These are phyloP conservation scores for Elsinoe necatrix DNA, from an alignment of 2,329 filamentous ascomycete genomes.

Conservation along the genomic window DNA sequence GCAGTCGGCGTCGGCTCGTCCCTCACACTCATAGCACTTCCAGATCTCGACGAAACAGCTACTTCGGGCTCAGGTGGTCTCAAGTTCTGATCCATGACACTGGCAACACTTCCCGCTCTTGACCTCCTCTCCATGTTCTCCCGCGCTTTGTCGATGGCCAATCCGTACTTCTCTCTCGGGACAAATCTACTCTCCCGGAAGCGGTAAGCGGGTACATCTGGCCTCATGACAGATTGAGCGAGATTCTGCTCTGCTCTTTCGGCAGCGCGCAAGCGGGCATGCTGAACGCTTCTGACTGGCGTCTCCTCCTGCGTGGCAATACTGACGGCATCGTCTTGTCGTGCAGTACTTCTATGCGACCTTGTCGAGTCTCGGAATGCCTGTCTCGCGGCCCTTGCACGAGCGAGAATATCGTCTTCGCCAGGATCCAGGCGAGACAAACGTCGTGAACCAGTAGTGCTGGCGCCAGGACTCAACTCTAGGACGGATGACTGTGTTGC, in stretches of 20 bases:
- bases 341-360: background rate
- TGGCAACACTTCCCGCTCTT: background rate
- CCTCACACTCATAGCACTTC: background rate
- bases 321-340: background rate
- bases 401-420: conserved; percentile 30
- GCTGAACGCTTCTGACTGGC: conserved; percentile 18
- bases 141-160: conserved; percentile 28
- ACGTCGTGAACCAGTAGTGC: background rate
- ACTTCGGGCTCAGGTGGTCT: background rate
- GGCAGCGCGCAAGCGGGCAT: conserved; percentile 26
- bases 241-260: conserved; percentile 15
- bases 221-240: conserved; percentile 13
- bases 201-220: conserved; percentile 29
- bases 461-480: conserved; percentile 3
- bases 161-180: conserved; percentile 28
- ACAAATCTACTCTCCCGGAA: conserved; percentile 31
- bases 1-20: background rate
- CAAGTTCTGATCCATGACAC: background rate
- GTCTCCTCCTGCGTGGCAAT: background rate
- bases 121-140: conserved; percentile 21
- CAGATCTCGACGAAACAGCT: background rate
- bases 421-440: conserved; percentile 15
- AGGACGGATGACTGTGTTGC: conserved; percentile 2
- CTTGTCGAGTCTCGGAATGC: conserved; percentile 20
- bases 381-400: conserved; percentile 27